Evolutionary conservation across 495 filamentous ascomycete species (phyloP).

Genomic region (Monascus purpureus): DNA sequence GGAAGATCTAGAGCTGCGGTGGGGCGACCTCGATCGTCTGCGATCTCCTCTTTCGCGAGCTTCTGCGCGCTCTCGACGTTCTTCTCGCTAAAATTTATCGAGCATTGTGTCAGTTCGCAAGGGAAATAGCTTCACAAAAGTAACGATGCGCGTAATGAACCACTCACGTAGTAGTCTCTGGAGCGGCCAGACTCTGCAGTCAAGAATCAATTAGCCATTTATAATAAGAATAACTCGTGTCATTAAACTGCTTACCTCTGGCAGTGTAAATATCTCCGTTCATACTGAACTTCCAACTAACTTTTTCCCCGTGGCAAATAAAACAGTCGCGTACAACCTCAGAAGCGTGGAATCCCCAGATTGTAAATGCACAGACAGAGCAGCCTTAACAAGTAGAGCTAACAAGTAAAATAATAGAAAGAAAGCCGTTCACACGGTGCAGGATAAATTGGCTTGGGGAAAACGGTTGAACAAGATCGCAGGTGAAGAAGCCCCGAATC

Average conservation of each 20-base stretch:
- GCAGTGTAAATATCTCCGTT: slow-evolving; percentile 79
- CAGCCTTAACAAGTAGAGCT: slow-evolving; percentile 1
- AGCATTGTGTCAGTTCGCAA: slow-evolving; percentile 6
- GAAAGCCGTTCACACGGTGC: not conserved
- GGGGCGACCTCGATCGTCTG: slow-evolving; percentile 64
- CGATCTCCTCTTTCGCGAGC: slow-evolving; percentile 42
- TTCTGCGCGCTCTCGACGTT: slow-evolving; percentile 29
- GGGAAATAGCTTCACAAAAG: too few species aligned
- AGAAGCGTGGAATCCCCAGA: too few species aligned
- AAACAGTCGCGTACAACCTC: slow-evolving; percentile 6
- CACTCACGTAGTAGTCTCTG: slow-evolving; percentile 59
- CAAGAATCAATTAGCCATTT: slow-evolving; percentile 1
- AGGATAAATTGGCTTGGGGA: not conserved
- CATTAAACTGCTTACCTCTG: slow-evolving; percentile 43
- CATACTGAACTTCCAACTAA: slow-evolving; percentile 40
- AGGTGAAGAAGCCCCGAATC: too few species aligned
- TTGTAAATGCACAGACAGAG: not conserved
- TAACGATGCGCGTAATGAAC: too few species aligned
- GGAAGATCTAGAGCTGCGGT: slow-evolving; percentile 44
- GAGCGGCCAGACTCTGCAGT: slow-evolving; percentile 51
- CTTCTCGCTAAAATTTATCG: slow-evolving; percentile 35
- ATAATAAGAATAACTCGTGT: slow-evolving; percentile 4
- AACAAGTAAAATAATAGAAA: not conserved
- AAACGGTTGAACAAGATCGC: too few species aligned
- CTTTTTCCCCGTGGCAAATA: slow-evolving; percentile 16